A percentile compares a stretch with the other conserved stretches of the same genome.
Conservation (phyloP, 2,329 filamentous ascomycete genomes). For the Bipolaris victoriae region DNA sequence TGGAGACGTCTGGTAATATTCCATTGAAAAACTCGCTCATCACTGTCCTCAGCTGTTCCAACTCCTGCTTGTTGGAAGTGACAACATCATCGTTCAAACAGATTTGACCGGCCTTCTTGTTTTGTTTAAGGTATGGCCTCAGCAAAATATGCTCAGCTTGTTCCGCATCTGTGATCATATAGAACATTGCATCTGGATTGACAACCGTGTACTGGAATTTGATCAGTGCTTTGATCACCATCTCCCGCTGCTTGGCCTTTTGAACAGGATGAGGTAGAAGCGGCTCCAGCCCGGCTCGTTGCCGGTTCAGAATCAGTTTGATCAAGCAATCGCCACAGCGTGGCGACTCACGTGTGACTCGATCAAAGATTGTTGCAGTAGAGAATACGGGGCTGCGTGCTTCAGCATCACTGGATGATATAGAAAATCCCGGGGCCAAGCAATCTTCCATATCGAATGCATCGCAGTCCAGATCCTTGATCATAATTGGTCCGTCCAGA, state of each 20-base stretch:
- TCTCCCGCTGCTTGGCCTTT: conserved; percentile 42
- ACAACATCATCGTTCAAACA: conserved; percentile 55
- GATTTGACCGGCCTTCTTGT: conserved; percentile 48
- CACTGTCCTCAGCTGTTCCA: conserved; percentile 45
- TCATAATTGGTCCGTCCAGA: conserved; percentile 51
- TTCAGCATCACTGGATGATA: conserved; percentile 43
- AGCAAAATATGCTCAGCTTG: conserved; percentile 50
- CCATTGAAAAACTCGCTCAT: conserved; percentile 26
- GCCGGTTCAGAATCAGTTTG: conserved; percentile 49
- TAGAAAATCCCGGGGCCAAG: conserved; percentile 52
- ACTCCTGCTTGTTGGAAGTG: conserved; percentile 44
- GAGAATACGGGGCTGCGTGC: conserved; percentile 49
- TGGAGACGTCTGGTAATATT: not conserved
- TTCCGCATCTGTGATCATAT: conserved; percentile 55
- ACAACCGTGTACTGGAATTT: conserved; percentile 53
- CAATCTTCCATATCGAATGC: conserved; percentile 53
- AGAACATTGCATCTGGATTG: conserved; percentile 51
- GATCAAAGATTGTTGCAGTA: conserved; percentile 49
- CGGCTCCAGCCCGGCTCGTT: conserved; percentile 46
- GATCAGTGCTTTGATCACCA: conserved; percentile 49
- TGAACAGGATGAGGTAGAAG: conserved; percentile 44
- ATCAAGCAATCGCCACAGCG: conserved; percentile 53
- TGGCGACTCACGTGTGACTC: conserved; percentile 48
- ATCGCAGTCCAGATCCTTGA: conserved; percentile 51
- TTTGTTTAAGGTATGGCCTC: conserved; percentile 45